A percentile compares a stretch with the other conserved stretches of the same genome.
Evolutionary conservation across 352 stramenopile genomes (phyloP).

Genomic region (Globisporangium cederbergense): DNA sequence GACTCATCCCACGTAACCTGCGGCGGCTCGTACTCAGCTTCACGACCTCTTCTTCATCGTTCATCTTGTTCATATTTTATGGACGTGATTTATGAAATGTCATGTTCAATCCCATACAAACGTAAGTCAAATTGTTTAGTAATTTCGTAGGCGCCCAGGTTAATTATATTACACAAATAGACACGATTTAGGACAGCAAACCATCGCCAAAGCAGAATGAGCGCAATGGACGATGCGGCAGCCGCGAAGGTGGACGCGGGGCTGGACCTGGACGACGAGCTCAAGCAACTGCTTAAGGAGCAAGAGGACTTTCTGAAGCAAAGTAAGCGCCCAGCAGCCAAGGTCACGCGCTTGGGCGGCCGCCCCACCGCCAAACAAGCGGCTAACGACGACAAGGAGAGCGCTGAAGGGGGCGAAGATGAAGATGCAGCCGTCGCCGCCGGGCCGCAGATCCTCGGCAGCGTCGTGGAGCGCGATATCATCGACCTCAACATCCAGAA

Average conservation of each 20-base stretch:
- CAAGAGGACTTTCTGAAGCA: conserved; percentile 75
- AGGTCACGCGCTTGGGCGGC: conserved; percentile 35
- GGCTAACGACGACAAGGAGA: conserved; percentile 2
- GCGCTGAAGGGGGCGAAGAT: conserved; percentile 4
- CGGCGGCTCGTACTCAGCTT: no score
- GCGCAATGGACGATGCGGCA: not conserved
- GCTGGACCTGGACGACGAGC: conserved; percentile 73
- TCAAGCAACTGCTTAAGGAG: conserved; percentile 75
- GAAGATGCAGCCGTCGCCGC: conserved; percentile 12
- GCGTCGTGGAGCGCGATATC: conserved; percentile 65
- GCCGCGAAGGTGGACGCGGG: conserved; percentile 3
- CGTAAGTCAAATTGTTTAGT: no score
- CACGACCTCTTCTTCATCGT: no score
- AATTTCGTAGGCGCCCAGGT: no score
- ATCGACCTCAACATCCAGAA: conserved; percentile 32
- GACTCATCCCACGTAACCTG: no score
- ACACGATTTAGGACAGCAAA: not conserved
- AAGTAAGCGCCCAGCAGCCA: conserved; percentile 54
- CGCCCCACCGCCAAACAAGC: not conserved
- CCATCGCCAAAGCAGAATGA: conserved; percentile 1
- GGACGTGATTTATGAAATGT: no score
- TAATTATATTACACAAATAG: no score
- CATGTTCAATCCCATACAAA: no score
- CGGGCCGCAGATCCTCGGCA: conserved; percentile 42
- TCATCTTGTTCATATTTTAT: no score